Conservation (phyloP, 2,329 filamentous ascomycete genomes). For the Aspergillus terreus region DNA sequence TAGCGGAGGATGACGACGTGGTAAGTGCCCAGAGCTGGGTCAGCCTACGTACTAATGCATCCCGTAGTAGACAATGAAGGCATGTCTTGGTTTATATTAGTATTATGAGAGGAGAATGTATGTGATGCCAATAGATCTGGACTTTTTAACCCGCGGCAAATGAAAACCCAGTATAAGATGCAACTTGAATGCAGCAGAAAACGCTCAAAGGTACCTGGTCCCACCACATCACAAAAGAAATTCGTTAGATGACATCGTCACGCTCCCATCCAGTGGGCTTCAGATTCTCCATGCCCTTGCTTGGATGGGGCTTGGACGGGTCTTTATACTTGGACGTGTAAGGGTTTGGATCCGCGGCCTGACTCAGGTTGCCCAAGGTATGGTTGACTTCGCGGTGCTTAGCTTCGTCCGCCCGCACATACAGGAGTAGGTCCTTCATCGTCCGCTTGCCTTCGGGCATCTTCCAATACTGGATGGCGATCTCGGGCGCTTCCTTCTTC, state of each 20-base stretch:
- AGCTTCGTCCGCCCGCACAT: constrained; percentile 86
- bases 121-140: not conserved
- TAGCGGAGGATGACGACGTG: not conserved
- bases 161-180: too few species aligned
- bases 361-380: constrained; percentile 82
- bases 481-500: constrained; percentile 74
- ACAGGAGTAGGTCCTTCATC: constrained; percentile 83
- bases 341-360: constrained; percentile 84
- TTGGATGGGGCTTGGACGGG: constrained; percentile 61
- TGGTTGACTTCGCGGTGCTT: constrained; percentile 95
- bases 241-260: constrained; percentile 63
- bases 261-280: constrained; percentile 77
- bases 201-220: not conserved
- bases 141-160: too few species aligned
- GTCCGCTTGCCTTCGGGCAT: constrained; percentile 80
- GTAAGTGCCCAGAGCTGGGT: too few species aligned
- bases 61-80: too few species aligned
- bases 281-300: constrained; percentile 62
- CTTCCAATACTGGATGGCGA: constrained; percentile 88
- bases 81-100: not conserved
- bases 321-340: constrained; percentile 82
- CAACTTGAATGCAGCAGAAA: not conserved
- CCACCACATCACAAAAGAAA: constrained; percentile 1
- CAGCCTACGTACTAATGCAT: too few species aligned
- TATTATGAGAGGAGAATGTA: not conserved